A percentile compares a stretch with the other conserved stretches of the same genome.
Conservation (phyloP, 1,284 basidiomycete species). For the Heliocybe sulcata region DNA sequence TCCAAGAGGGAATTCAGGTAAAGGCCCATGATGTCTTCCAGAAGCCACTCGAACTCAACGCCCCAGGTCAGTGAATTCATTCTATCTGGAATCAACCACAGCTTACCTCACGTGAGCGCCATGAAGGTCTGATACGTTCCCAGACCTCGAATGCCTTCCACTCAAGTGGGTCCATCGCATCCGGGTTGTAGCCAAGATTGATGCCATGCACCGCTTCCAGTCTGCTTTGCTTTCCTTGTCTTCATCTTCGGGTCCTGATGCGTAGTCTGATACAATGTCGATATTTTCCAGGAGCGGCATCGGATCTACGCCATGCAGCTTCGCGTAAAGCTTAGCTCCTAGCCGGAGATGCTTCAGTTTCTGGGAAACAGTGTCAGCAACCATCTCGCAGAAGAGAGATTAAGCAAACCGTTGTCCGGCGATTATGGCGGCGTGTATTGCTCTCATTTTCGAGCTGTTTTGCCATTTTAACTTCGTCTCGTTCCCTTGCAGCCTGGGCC, state of each 20-base stretch:
- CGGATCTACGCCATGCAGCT: background rate
- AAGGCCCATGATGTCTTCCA: background rate
- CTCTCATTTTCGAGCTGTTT: background rate
- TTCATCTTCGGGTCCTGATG: background rate
- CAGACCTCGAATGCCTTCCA: background rate
- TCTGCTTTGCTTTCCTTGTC: background rate
- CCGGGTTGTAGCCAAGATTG: background rate
- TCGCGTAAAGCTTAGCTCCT: background rate
- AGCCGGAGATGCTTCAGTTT: background rate
- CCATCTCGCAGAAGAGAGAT: too few species aligned
- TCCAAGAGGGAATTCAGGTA: background rate
- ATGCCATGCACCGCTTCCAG: background rate
- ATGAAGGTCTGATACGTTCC: background rate
- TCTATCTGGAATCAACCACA: background rate
- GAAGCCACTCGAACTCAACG: background rate
- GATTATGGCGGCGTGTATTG: background rate
- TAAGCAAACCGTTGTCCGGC: background rate
- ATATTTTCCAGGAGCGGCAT: background rate
- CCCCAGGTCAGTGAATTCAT: background rate
- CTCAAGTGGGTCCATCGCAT: background rate
- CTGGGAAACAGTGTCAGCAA: background rate
- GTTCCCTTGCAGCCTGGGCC: background rate
- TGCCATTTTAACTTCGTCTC: background rate
- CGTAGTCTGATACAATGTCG: background rate
- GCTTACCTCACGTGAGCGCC: background rate